Evolutionary conservation across 1,284 basidiomycete genomes (phyloP).

Genomic region (Omphalotus olearius): DNA sequence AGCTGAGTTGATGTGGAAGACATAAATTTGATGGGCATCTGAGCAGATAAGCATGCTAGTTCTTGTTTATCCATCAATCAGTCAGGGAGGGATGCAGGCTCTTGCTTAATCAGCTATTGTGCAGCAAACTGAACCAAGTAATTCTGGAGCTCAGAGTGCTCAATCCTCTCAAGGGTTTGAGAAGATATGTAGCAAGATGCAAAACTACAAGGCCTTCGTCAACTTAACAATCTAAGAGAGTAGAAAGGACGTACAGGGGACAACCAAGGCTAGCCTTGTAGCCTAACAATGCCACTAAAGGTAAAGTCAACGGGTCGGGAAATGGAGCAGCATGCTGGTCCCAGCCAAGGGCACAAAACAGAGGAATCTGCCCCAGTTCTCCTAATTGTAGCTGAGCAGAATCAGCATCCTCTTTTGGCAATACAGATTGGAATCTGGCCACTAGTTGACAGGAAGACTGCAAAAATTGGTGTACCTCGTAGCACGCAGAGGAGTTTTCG

Average conservation of each 20-base stretch:
- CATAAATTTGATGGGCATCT: not conserved
- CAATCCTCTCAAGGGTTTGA: not conserved
- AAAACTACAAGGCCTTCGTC: not conserved
- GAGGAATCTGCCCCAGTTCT: not conserved
- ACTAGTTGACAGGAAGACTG: not conserved
- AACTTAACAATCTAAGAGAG: not conserved
- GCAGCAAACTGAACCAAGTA: not conserved
- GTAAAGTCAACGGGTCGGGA: not conserved
- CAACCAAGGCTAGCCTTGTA: conserved; percentile 1
- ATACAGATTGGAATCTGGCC: not conserved
- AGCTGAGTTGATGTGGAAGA: not conserved
- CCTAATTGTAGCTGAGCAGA: not conserved
- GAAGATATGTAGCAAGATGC: not conserved
- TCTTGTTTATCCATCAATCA: not conserved
- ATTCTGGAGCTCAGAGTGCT: not conserved
- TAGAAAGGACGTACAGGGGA: conserved; percentile 1
- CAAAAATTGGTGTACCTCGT: not conserved
- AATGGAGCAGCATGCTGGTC: not conserved
- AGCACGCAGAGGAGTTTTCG: not conserved
- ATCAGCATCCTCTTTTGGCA: not conserved
- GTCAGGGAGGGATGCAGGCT: not conserved
- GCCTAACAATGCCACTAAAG: not conserved
- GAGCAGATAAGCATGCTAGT: conserved; percentile 1
- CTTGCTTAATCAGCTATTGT: not conserved
- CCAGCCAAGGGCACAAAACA: conserved; percentile 2